A percentile compares a stretch with the other conserved stretches of the same genome.
phyloP scores from a whole-genome alignment of 2,329 filamentous ascomycete species.

The Didymella exigua region DNA sequence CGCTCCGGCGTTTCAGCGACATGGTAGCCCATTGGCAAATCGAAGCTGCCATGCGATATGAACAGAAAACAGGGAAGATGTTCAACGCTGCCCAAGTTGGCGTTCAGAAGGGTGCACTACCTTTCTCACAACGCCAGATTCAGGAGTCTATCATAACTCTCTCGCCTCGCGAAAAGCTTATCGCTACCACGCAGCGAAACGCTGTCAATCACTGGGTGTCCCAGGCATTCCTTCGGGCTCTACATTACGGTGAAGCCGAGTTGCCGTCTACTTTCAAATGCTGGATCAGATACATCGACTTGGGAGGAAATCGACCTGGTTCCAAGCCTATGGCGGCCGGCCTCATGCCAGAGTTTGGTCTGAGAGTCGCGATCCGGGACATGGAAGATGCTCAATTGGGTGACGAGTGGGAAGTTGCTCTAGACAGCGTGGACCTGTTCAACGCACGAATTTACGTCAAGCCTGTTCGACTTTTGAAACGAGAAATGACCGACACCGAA shows the following conservation, averaged over 20 bases:
- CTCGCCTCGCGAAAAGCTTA: constrained; percentile 53
- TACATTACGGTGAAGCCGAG: constrained; percentile 59
- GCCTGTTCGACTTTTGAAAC: constrained; percentile 48
- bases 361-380: constrained; percentile 20
- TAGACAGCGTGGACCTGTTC: constrained; percentile 48
- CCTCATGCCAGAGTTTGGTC: constrained; percentile 25
- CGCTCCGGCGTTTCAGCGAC: constrained; percentile 65
- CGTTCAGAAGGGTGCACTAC: constrained; percentile 53
- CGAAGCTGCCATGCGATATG: constrained; percentile 64
- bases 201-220: constrained; percentile 56
- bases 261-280: constrained; percentile 57
- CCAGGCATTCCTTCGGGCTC: constrained; percentile 63
- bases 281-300: constrained; percentile 26
- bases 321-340: constrained; percentile 14
- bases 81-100: constrained; percentile 39
- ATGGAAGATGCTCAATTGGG: constrained; percentile 38
- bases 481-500: constrained; percentile 16
- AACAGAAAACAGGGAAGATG: constrained; percentile 54
- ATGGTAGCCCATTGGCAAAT: constrained; percentile 69
- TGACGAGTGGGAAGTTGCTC: constrained; percentile 55
- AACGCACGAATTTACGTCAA: constrained; percentile 34
- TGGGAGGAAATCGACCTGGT: constrained; percentile 3
- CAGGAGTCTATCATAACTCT: constrained; percentile 56
- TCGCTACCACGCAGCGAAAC: constrained; percentile 45
- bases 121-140: constrained; percentile 57